Base-by-base conservation (phyloP, 192 early-diverging fungal species). In the Linnemannia exigua region DNA sequence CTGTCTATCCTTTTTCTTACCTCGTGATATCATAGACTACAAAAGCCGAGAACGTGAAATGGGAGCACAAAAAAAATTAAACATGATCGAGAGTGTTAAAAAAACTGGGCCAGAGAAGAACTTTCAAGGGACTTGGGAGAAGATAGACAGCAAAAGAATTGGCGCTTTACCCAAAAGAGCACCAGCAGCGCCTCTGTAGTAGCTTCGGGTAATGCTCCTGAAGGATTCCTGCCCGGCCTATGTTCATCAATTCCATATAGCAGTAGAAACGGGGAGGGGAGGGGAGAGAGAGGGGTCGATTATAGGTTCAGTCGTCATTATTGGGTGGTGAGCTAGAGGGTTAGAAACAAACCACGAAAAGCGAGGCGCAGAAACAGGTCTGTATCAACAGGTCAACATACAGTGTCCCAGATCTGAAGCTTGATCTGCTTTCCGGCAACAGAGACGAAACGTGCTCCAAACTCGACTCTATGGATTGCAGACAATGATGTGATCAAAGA, bases 341-440 rank as follows among this genome's bases (percentile, higher is more conserved):
- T n/a, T n/a, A n/a, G 7, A 31, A 38, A 35, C 46, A 20, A 44
- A 22, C 46, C 12, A 20, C 14, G 19, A 1, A 46, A n/a, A 11
- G 33, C 25, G 22, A n/a, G 19, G 12, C 38, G 8, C 50, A 31
- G 61, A 37, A 33, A 28, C 20, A 33, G 1, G 33, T 22, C 37
- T 33, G 17, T 66, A 38, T 16, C 41, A 44, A 9, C 41, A 44
- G 87, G 85, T 33, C 81, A 70, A 63, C 91, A 80, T 84, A 95
- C 95, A n/a, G 97, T 97, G 79, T 98, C 97, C 97, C 97, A 98
- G 74, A 98, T 97, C 82, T 98, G 96, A 17, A 98, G 91, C 88
- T 97, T 97, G 82, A 98, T 94, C 80, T 93, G 90, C 79, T 96
- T 97, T 69, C 93, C 93, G 75, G 95, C 93, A 20, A 95, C 93